A percentile compares a stretch with the other conserved stretches of the same genome.
Evolutionary conservation across 2,329 filamentous ascomycete species (phyloP).

Genomic region (Pestalotiopsis sp.): DNA sequence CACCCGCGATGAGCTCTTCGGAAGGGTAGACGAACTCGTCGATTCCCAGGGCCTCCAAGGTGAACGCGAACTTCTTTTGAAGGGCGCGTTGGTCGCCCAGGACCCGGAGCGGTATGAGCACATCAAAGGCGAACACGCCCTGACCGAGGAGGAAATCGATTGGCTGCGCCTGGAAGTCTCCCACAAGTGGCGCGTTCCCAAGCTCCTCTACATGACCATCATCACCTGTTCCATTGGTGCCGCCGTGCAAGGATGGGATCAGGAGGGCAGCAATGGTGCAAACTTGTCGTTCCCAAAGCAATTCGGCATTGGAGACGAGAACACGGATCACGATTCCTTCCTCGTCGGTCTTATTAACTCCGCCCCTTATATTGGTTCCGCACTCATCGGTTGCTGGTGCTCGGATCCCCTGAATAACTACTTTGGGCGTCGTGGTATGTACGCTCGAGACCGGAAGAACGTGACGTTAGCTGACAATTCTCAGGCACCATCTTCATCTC

Average conservation of each 20-base stretch:
- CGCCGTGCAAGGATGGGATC: conserved; percentile 53
- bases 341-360: conserved; percentile 62
- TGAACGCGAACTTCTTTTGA: conserved; percentile 20
- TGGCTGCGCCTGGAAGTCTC: conserved; percentile 61
- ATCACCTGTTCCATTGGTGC: conserved; percentile 47
- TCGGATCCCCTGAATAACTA: conserved; percentile 48
- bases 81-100: conserved; percentile 32
- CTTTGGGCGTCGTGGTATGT: conserved; percentile 44
- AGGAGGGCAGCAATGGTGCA: conserved; percentile 43
- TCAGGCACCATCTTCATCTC: conserved; percentile 28
- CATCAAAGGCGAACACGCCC: conserved; percentile 47
- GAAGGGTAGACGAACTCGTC: conserved; percentile 45
- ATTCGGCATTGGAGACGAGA: conserved; percentile 41
- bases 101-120: conserved; percentile 50
- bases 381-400: conserved; percentile 53
- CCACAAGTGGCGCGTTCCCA: conserved; percentile 70
- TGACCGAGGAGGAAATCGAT: conserved; percentile 59
- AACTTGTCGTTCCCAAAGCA: conserved; percentile 46
- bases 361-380: conserved; percentile 43
- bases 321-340: conserved; percentile 51
- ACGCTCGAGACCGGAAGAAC: not conserved
- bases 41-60: conserved; percentile 19
- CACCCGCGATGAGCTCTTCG: conserved; percentile 49
- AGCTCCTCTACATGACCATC: conserved; percentile 65
- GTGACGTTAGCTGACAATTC: not conserved